phyloP scores from a whole-genome alignment of 1,139 yeast genomes.

The Ashbya aceris region DNA sequence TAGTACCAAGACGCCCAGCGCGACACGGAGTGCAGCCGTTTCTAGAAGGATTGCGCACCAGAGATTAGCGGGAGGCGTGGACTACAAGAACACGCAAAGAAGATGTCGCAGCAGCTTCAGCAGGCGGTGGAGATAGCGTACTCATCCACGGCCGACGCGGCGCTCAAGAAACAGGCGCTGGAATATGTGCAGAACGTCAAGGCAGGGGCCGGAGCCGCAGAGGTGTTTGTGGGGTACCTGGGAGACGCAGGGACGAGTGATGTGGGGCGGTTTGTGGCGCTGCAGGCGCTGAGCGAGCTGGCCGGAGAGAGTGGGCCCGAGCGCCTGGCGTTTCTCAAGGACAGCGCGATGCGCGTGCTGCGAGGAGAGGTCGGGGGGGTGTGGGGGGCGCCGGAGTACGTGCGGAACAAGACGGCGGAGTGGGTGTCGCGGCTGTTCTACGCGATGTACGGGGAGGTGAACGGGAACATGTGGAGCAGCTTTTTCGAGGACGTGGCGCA shows the following conservation, averaged over 20 bases:
- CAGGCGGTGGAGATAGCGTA: conserved; percentile 91
- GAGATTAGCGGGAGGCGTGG: too few relatives aligned
- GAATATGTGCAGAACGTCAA: conserved; percentile 71
- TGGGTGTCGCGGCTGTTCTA: conserved; percentile 64
- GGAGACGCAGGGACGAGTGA: conserved; percentile 37
- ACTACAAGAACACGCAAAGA: too few relatives aligned
- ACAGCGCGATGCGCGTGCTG: conserved; percentile 35
- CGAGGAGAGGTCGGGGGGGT: conserved; percentile 29
- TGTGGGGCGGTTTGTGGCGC: conserved; percentile 62
- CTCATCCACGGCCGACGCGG: conserved; percentile 62
- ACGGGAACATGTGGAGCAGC: conserved; percentile 47
- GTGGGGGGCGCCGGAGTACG: conserved; percentile 46
- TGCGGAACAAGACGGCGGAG: conserved; percentile 74
- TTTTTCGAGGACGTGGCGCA: conserved; percentile 59
- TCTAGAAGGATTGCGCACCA: too few relatives aligned
- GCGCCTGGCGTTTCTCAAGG: conserved; percentile 31
- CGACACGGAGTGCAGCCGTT: too few relatives aligned
- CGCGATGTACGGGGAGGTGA: conserved; percentile 40
- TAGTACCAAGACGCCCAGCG: too few relatives aligned
- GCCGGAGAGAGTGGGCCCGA: conserved; percentile 25
- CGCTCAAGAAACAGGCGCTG: conserved; percentile 73
- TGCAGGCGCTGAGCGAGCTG: conserved; percentile 71
- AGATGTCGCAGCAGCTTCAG: conserved; percentile 78
- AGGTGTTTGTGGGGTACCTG: conserved; percentile 60
- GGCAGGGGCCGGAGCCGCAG: conserved; percentile 70